Conservation (phyloP, 2,329 filamentous ascomycete species). For the Myriosclerotinia duriaeana region DNA sequence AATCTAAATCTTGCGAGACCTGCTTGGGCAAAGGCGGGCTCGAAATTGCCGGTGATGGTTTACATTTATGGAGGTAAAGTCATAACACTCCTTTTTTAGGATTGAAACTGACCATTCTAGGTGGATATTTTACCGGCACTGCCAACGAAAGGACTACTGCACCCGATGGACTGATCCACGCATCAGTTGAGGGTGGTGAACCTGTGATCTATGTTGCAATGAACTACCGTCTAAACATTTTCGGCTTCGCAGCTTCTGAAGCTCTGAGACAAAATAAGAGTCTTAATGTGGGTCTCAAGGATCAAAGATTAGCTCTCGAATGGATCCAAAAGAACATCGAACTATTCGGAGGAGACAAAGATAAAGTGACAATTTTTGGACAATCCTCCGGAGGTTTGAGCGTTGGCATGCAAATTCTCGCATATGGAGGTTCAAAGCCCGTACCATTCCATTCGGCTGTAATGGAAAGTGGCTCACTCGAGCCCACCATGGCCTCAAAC, state of each 20-base stretch:
- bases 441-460: constrained; percentile 50
- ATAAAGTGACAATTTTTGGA: constrained; percentile 59
- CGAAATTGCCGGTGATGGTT: constrained; percentile 63
- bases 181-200: constrained; percentile 47
- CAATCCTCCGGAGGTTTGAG: constrained; percentile 53
- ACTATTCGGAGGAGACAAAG: constrained; percentile 57
- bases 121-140: constrained; percentile 26
- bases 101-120: constrained; percentile 15
- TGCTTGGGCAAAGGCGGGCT: constrained; percentile 49
- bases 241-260: constrained; percentile 68
- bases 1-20: constrained; percentile 59
- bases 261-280: constrained; percentile 42
- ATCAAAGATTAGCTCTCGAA: constrained; percentile 45
- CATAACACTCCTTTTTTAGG: constrained; percentile 25
- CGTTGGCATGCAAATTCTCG: constrained; percentile 50
- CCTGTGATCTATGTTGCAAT: constrained; percentile 58
- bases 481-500: constrained; percentile 51
- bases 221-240: constrained; percentile 51
- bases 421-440: constrained; percentile 47
- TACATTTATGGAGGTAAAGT: constrained; percentile 65
- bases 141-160: constrained; percentile 29
- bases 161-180: constrained; percentile 48
- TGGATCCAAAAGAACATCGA: constrained; percentile 61
- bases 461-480: constrained; percentile 50
- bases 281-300: constrained; percentile 42